phyloP scores from a whole-genome alignment of 1,284 basidiomycete species.

The Hemileia vastatrix region DNA sequence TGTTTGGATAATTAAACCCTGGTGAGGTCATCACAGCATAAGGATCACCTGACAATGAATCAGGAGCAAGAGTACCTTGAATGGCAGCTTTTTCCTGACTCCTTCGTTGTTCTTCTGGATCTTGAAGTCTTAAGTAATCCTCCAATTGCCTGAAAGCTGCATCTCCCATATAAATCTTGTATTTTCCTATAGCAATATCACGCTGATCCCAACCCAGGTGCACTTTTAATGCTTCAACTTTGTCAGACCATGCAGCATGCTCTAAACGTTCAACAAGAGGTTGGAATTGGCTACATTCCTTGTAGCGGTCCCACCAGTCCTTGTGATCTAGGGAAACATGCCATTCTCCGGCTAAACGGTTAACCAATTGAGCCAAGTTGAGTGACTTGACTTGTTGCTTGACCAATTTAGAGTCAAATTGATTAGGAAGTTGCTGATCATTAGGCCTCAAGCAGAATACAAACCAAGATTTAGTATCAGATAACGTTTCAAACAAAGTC shows the following conservation, averaged over 20 bases:
- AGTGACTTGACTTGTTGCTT: conserved; percentile 81
- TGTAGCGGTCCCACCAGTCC: conserved; percentile 79
- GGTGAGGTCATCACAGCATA: conserved; percentile 70
- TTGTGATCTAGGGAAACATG: conserved; percentile 75
- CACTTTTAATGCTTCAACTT: conserved; percentile 49
- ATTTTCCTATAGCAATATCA: conserved; percentile 69
- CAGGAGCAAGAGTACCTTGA: conserved; percentile 57
- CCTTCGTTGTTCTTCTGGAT: conserved; percentile 63
- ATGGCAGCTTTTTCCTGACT: conserved; percentile 55
- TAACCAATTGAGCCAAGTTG: conserved; percentile 69
- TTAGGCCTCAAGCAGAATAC: conserved; percentile 89
- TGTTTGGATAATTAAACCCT: conserved; percentile 41
- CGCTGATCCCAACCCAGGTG: conserved; percentile 59
- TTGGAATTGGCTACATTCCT: conserved; percentile 17
- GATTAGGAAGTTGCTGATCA: conserved; percentile 84
- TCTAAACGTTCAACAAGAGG: conserved; percentile 51
- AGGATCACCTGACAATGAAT: conserved; percentile 55
- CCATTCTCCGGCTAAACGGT: conserved; percentile 56
- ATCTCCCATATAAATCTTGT: conserved; percentile 84
- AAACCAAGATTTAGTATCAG: conserved; percentile 84
- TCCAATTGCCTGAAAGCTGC: conserved; percentile 78
- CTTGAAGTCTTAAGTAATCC: conserved; percentile 68
- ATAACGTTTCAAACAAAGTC: conserved; percentile 74
- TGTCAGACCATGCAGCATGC: conserved; percentile 49
- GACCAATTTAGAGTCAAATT: conserved; percentile 79